Evolutionary conservation across 306 rosid genomes (phyloP).

Genomic region (Leucaena leucocephala): DNA sequence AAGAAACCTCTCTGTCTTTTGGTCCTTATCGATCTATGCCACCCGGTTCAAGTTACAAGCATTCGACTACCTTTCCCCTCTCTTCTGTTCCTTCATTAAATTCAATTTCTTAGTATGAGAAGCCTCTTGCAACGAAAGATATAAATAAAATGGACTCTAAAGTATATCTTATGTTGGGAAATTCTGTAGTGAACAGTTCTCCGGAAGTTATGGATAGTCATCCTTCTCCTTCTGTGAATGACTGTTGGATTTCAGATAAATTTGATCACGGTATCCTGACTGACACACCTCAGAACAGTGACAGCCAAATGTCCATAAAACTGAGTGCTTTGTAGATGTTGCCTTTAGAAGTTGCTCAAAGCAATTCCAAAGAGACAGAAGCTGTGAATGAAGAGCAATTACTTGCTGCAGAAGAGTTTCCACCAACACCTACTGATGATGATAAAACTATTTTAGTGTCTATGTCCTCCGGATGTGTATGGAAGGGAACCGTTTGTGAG

Average conservation of each 20-base stretch:
- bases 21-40: neutral
- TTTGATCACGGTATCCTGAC: neutral
- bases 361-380: conserved; percentile 9
- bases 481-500: conserved; percentile 26
- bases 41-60: neutral
- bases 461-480: conserved; percentile 11
- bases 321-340: neutral
- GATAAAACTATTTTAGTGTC: neutral
- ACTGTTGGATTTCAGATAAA: conserved; percentile 1
- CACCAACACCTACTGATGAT: neutral
- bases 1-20: neutral
- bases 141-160: neutral
- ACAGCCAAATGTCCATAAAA: neutral
- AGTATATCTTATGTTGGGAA: neutral
- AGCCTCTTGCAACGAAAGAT: neutral
- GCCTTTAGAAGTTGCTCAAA: neutral
- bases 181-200: neutral
- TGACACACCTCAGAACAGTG: neutral
- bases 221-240: conserved; percentile 7
- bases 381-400: neutral
- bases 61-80: neutral
- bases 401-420: conserved; percentile 18
- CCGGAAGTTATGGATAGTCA: neutral
- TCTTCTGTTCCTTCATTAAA: neutral
- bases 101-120: neutral